phyloP scores from a whole-genome alignment of 2,329 filamentous ascomycete genomes.

The Botrytis byssoidea region DNA sequence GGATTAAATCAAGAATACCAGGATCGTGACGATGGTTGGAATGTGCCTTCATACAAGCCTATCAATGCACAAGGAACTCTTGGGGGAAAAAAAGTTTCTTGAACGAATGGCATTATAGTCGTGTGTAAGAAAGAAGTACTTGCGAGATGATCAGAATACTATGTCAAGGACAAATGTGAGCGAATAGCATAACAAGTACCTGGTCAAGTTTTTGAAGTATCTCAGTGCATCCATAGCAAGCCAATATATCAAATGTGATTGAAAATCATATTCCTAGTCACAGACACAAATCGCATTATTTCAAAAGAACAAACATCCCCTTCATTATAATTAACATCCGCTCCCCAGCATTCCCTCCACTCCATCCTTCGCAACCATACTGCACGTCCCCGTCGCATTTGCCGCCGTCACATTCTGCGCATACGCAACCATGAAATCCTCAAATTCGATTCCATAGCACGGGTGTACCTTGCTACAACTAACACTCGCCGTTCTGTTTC shows the following conservation, averaged over 20 bases:
- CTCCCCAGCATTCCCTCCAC: constrained; percentile 37
- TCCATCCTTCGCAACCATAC: constrained; percentile 34
- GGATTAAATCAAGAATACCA: background rate
- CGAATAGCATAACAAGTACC: background rate
- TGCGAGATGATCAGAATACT: background rate
- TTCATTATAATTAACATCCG: constrained; percentile 28
- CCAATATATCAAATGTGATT: background rate
- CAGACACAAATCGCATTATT: background rate
- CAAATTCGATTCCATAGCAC: constrained; percentile 51
- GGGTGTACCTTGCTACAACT: constrained; percentile 49
- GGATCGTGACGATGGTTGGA: background rate
- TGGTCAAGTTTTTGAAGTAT: background rate
- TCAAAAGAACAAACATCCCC: background rate
- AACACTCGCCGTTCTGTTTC: constrained; percentile 43
- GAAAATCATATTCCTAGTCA: background rate
- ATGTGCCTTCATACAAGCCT: background rate
- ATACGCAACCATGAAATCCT: constrained; percentile 41
- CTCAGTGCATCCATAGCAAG: background rate
- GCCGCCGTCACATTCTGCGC: constrained; percentile 23
- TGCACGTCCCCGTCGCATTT: constrained; percentile 37
- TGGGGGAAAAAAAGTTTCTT: no score
- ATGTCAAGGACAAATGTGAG: background rate
- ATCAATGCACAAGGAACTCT: background rate
- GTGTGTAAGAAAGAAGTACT: background rate
- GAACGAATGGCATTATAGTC: no score